Percentiles rank a stretch among this genome's conserved stretches.
Conservation (phyloP, 305 asterid species). For the Solanum chacoense region DNA sequence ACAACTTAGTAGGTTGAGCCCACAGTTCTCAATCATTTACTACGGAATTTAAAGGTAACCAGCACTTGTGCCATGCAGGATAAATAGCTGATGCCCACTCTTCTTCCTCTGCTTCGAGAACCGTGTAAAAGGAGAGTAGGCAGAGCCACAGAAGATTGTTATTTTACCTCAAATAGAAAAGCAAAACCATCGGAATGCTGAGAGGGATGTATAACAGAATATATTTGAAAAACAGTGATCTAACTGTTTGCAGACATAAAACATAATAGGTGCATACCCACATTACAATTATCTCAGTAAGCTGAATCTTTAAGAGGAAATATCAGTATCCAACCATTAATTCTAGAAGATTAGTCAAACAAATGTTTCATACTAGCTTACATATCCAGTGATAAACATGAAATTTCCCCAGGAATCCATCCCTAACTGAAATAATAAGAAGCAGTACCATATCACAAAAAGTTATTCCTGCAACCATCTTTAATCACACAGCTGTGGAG, state of each 20-base stretch:
- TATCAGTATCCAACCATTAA: not conserved
- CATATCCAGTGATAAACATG: not conserved
- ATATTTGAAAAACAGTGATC: not conserved
- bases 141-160: not conserved
- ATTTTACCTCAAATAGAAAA: not conserved
- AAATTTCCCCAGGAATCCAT: not conserved
- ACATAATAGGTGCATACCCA: not conserved
- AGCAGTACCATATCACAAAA: not conserved
- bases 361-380: not conserved
- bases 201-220: not conserved
- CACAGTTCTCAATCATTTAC: not conserved
- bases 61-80: not conserved
- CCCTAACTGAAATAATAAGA: not conserved
- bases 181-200: not conserved
- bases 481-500: not conserved
- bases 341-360: not conserved
- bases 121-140: not conserved
- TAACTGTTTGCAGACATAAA: not conserved
- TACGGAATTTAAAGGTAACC: not conserved
- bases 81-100: not conserved
- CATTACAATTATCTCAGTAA: not conserved
- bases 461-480: not conserved
- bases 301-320: not conserved
- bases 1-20: not conserved
- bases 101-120: not conserved